Evolutionary conservation across 2,329 filamentous ascomycete genomes (phyloP).

Genomic region (Coniochaeta hoffmannii): DNA sequence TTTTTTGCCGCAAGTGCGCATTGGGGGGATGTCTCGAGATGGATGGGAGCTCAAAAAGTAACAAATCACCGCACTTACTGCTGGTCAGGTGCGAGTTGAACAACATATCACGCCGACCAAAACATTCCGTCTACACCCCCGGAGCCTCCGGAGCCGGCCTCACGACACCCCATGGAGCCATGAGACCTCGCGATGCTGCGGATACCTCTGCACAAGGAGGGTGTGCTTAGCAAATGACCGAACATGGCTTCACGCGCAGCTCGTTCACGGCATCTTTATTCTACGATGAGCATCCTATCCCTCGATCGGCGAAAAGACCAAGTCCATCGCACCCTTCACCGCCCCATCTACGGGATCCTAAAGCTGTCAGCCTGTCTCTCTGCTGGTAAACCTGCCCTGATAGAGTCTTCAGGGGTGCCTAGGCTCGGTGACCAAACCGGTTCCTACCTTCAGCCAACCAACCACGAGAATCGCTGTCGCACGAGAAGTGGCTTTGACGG

Average conservation of each 20-base stretch:
- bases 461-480: neutral
- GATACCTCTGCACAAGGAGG: neutral
- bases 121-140: neutral
- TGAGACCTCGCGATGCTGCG: neutral
- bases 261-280: no score
- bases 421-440: no score
- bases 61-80: conserved; percentile 2
- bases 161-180: no score
- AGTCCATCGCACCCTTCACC: no score
- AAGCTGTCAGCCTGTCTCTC: no score
- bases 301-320: neutral
- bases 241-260: neutral
- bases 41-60: neutral
- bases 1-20: neutral
- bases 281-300: neutral
- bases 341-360: no score
- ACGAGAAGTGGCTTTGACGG: neutral
- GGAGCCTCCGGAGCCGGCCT: neutral
- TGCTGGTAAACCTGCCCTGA: no score
- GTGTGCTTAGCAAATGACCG: neutral
- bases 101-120: neutral
- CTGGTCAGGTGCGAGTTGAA: neutral
- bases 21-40: no score
- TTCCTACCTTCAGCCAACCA: no score
- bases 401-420: no score